These are phyloP conservation scores for Lichtheimia hyalospora DNA, from an alignment of 371 early-diverging fungal species.

Conservation along the genomic window DNA sequence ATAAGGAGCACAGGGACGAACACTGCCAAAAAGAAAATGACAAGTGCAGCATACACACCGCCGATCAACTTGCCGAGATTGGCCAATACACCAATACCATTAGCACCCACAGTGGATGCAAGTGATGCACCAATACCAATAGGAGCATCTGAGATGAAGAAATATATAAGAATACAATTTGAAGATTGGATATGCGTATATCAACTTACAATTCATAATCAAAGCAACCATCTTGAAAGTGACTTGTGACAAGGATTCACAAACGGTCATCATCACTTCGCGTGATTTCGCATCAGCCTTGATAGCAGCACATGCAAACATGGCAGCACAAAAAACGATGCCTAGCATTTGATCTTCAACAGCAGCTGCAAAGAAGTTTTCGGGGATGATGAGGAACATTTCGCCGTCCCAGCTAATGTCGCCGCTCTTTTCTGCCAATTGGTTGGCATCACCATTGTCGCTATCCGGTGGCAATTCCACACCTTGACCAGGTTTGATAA, in stretches of 20 bases:
- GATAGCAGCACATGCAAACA: constrained; percentile 72
- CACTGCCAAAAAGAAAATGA: constrained; percentile 60
- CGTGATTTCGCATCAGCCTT: constrained; percentile 52
- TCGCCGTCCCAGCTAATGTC: constrained; percentile 59
- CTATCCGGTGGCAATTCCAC: constrained; percentile 25
- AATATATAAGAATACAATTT: too few species aligned
- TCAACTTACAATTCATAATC: constrained; percentile 62
- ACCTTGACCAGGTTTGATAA: constrained; percentile 64
- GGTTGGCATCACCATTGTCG: constrained; percentile 11
- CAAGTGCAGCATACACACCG: constrained; percentile 62
- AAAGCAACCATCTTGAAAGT: constrained; percentile 73
- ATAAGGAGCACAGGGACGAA: constrained; percentile 66
- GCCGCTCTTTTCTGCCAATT: constrained; percentile 23
- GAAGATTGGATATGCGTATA: too few species aligned
- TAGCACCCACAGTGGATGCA: constrained; percentile 66
- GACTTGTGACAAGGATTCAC: constrained; percentile 56
- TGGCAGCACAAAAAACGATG: constrained; percentile 66
- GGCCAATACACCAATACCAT: constrained; percentile 67
- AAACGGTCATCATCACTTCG: constrained; percentile 57
- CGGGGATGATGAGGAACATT: constrained; percentile 58
- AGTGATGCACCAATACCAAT: constrained; percentile 72
- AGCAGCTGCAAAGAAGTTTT: constrained; percentile 54
- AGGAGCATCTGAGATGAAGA: constrained; percentile 55
- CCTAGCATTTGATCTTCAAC: constrained; percentile 57
- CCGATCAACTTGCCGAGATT: constrained; percentile 74